These are phyloP conservation scores for Globisporangium radiosum DNA, from an alignment of 352 stramenopile genomes.

Conservation along the genomic window DNA sequence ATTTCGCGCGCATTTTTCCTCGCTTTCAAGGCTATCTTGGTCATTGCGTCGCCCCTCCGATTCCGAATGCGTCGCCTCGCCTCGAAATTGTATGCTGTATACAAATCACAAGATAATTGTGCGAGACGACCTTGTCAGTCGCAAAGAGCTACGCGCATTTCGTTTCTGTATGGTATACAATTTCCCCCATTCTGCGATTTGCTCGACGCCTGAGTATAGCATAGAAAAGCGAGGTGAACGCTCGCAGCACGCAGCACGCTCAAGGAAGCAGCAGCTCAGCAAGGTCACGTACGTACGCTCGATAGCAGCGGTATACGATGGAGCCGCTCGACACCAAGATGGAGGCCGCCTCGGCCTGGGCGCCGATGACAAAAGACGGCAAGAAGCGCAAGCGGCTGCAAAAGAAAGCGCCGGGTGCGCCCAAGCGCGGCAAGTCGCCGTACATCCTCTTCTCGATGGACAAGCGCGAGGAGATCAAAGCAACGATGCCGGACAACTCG, in stretches of 20 bases:
- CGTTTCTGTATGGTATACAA: conserved; percentile 79
- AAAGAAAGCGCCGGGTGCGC: conserved; percentile 85
- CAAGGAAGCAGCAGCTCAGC: neutral
- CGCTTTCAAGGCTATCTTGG: no score
- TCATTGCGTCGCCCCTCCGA: no score
- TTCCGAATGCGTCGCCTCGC: neutral
- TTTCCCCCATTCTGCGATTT: conserved; percentile 74
- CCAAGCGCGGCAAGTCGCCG: conserved; percentile 86
- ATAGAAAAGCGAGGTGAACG: conserved; percentile 77
- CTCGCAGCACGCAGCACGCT: neutral
- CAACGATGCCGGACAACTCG: conserved; percentile 71
- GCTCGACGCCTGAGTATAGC: conserved; percentile 64
- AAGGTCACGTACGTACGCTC: neutral
- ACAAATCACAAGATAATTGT: neutral
- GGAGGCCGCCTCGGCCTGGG: conserved; percentile 39
- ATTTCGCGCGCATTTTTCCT: no score
- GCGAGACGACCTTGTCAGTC: neutral
- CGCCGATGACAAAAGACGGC: conserved; percentile 57
- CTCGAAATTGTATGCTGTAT: neutral
- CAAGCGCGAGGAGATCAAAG: conserved; percentile 87
- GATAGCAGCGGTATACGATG: conserved; percentile 21
- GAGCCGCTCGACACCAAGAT: conserved; percentile 43
- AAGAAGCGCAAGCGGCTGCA: conserved; percentile 89
- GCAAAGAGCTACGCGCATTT: neutral
- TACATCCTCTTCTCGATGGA: conserved; percentile 93